Evolutionary conservation across 2,329 filamentous ascomycete genomes (phyloP).

Genomic region (Penicillium sp.): DNA sequence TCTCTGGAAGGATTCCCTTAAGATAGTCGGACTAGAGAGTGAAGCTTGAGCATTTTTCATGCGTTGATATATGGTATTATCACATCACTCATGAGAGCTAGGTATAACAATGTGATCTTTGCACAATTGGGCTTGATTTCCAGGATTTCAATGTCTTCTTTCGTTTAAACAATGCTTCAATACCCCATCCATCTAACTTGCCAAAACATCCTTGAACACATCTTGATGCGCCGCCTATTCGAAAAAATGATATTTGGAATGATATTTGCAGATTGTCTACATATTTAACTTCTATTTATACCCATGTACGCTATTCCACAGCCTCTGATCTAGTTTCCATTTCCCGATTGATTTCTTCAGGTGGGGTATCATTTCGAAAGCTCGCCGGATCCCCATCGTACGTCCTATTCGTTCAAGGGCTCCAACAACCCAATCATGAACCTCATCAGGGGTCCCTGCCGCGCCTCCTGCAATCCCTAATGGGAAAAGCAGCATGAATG

Average conservation of each 20-base stretch:
- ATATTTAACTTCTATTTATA: neutral
- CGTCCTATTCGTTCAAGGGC: conserved; percentile 20
- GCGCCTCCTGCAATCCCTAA: conserved; percentile 22
- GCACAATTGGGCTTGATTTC: too few species aligned
- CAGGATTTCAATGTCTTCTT: too few species aligned
- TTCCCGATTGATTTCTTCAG: conserved; percentile 8
- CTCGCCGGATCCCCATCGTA: conserved; percentile 24
- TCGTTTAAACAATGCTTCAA: too few species aligned
- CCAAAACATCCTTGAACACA: neutral
- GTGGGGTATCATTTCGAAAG: conserved; percentile 17
- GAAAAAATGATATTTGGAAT: neutral
- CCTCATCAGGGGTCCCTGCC: conserved; percentile 19
- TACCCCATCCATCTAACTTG: neutral
- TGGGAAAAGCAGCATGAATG: conserved; percentile 25
- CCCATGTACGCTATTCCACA: neutral
- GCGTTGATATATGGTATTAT: neutral
- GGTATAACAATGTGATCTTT: neutral
- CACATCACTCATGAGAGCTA: neutral
- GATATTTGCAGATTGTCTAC: neutral
- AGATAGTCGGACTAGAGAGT: neutral
- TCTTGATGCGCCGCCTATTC: neutral
- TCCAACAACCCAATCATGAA: conserved; percentile 22
- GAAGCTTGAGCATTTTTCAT: neutral
- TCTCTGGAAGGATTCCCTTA: conserved; percentile 3
- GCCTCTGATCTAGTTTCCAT: conserved; percentile 5